A percentile compares a stretch with the other conserved stretches of the same genome.
Evolutionary conservation across 129 eudicot species (phyloP).

Genomic region (sunflower (Helianthus annuus)): HanXRQr2.0-SUNRISE NC_035437.2:147048350-147048849

Average conservation of each 20-base stretch:
- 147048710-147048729: constrained; percentile 60
- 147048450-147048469: constrained; percentile 30
- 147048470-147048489: background rate
- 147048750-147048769: constrained; percentile 61
- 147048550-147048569: constrained; percentile 38
- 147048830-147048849: constrained; percentile 23
- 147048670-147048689: constrained; percentile 31
- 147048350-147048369: constrained; percentile 64
- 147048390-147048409: constrained; percentile 63
- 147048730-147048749: constrained; percentile 69
- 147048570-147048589: constrained; percentile 41
- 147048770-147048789: constrained; percentile 50
- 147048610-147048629: constrained; percentile 39
- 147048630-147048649: constrained; percentile 33
- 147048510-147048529: background rate
- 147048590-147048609: constrained; percentile 51
- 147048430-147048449: constrained; percentile 80
- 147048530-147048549: too few relatives aligned
- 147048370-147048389: constrained; percentile 54
- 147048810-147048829: constrained; percentile 72
- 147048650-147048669: constrained; percentile 7
- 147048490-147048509: background rate
- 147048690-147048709: constrained; percentile 68
- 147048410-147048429: constrained; percentile 89
- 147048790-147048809: constrained; percentile 45